Conservation (phyloP, 2,329 filamentous ascomycete genomes). For the Neofusicoccum cordaticola region DNA sequence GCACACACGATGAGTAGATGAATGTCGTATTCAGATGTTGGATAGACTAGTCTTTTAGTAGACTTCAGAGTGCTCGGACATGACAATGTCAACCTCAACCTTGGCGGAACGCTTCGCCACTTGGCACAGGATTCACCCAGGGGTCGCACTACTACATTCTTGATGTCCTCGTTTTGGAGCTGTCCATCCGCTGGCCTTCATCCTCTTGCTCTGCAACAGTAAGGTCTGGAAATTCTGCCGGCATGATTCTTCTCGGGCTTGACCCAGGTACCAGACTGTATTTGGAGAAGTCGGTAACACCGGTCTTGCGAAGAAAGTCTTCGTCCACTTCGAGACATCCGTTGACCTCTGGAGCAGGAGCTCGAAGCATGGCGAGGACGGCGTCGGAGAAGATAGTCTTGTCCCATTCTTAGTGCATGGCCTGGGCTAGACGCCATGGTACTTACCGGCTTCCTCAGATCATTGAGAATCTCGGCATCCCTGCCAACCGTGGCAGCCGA, state of each 20-base stretch:
- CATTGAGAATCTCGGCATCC: constrained; percentile 44
- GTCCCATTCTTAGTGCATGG: constrained; percentile 4
- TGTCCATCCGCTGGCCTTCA: constrained; percentile 71
- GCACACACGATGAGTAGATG: no score
- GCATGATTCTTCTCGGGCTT: constrained; percentile 74
- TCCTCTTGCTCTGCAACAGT: constrained; percentile 76
- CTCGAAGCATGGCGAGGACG: constrained; percentile 66
- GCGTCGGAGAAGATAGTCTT: constrained; percentile 75
- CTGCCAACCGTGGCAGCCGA: constrained; percentile 66
- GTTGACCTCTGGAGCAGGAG: constrained; percentile 62
- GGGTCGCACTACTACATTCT: constrained; percentile 18
- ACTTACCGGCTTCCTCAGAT: constrained; percentile 61
- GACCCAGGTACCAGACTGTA: constrained; percentile 68
- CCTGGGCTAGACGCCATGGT: neutral
- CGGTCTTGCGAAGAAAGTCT: constrained; percentile 69
- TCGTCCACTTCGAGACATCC: constrained; percentile 74
- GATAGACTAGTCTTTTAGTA: no score
- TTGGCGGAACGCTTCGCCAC: constrained; percentile 2
- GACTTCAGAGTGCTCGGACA: no score
- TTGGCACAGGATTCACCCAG: neutral
- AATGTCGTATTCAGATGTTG: no score
- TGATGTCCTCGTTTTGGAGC: constrained; percentile 38
- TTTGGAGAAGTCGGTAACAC: constrained; percentile 67
- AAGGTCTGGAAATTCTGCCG: constrained; percentile 64
- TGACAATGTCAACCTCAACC: neutral